Base-by-base conservation (phyloP, 148 eudicot genomes). In the Rhododendron ovatum region DNA sequence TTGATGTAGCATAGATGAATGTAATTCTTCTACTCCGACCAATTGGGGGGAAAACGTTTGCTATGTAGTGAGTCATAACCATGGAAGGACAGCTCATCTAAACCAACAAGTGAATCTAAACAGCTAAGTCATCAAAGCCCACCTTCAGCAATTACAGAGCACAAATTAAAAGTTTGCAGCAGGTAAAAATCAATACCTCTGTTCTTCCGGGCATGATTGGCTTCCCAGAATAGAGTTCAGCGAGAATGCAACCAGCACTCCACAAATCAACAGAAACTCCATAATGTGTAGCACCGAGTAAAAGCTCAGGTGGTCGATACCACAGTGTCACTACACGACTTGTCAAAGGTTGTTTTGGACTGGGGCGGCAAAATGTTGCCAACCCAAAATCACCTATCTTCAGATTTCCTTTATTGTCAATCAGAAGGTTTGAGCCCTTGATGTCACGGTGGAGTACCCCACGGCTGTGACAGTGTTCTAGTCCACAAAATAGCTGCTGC, bases 181-280 rank as follows among this genome's bases (percentile, higher is more conserved):
- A 22, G 74, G 53, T 57, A 35, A 43, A 71, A 69, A 28, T 69
- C 75, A 69, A 43, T 89, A 93, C 95, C 95, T 93, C 95, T 53
- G 95, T 93, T 89, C 95, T 88, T 86, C 95, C 95, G 18, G 93
- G 95, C 95, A 93, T 93, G 61, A 93, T 92, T 59, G 95, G 94
- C 83, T 90, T 93, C 81, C 95, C 94, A 55, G 90, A 88, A 92
- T 86, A 91, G 30, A 93, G 76, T 86, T 93, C 95, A 9, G 94
- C 95, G 78, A 93, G 91, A 85, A 93, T 92, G 86, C 95, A 93
- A 77, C 95, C 95, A 79, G 95, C 87, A 89, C 95, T 93, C 95
- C 95, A 93, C 86, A 93, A 89, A 86, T 93, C 95, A 43, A 93
- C 95, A 63, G 92, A 86, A 71, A 85, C 89, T 33, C 94, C 94